Base-by-base conservation (phyloP, 2,329 filamentous ascomycete genomes). In the Phaeosphaeriaceae sp. region DNA sequence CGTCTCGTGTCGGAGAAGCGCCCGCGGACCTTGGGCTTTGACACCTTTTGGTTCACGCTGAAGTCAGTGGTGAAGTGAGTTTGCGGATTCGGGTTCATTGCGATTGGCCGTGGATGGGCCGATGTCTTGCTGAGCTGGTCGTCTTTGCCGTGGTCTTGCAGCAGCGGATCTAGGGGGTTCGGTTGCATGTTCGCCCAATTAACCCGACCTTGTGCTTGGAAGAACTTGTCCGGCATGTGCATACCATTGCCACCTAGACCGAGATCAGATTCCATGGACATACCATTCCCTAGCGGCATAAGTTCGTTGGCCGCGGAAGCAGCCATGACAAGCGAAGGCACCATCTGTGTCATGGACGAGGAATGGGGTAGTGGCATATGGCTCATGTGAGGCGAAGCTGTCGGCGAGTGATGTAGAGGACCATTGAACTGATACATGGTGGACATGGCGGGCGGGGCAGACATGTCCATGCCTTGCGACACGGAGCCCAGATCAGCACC, bases 1-100 rank as follows among this genome's bases (percentile, higher is more conserved):
- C 86, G 81, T 57, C 86, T 78, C 21, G 80, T 79, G 45, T 85
- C 84, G 27, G 82, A 80, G 66, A 88, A 88, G n/a, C 83, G 79
- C 3, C 83, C 83, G 45, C 86, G 80, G 6, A 83, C 81, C 62
- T 86, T 85, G 74, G 62, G 81, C 66, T 70, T 76, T 9, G 70
- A 41, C 25, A 76, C 70, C 64, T 78, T 77, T 53, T 76, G 74
- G 36, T 77, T 75, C 57, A 79, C 71, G 57, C 74, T 77, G 53
- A 78, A 77, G 53, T 77, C 71, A 25, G 75, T 76, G 5, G 72
- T 77, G 62, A 78, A 78, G 54, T 77, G 76, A 1, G 74, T 67
- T 48, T 75, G 72, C 7, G 67, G 63, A 22, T 74, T 71, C 7
- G 73, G 70, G 20, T 75, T 78, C 60, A 79, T 77, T 1, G 76